Evolutionary conservation across 805 yeast species (phyloP), one percentile per base, ranked within the genome.

Genomic region (Tetrapisispora arboricola): DNA sequence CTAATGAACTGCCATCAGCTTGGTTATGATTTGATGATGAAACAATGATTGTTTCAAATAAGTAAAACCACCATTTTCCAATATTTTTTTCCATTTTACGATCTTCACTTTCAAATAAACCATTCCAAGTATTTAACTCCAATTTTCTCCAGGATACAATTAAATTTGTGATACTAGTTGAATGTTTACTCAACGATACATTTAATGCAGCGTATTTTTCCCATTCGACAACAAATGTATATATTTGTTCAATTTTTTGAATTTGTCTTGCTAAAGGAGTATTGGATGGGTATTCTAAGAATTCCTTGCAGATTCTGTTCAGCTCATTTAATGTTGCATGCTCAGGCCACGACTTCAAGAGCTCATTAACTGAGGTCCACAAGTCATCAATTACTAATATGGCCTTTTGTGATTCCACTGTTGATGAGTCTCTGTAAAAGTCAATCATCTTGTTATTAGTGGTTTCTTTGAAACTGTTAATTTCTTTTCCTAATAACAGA

Each of bases 71-170:
- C 92, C 95, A 87, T 48, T 76, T 76, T 18, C 94, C 86, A 36
- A 79, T 63, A 6, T 61, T 67, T 35, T 65, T 66, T 42, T 71
- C 68, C 16, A 73, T 52, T 0, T 63, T 61, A 15, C 52, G 47
- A 38, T 77, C 81, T 55, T 86, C 95, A 43, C 75, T 71, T 8
- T 61, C 67, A 53, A 92, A 81, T 34, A 92, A 67, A 2, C 78
- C 67, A 38, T 78, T 78, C 96, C 97, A 92, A 1, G 94, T 79
- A 0, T 80, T 68, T 36, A 92, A 70, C 58, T 92, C 99, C 30
- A 88, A 60, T 51, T 75, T 76, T 67, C 99, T 76, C 99, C 99
- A 92, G 0, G 83, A 70, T 3, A 92, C 88, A 48, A 92, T 83
- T 45, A 88, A 63, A 0, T 62, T 53, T 0, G 94, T 78, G 24